Evolutionary conservation across 1,284 basidiomycete species (phyloP).

Genomic region (Mycosarcoma maydis): DNA sequence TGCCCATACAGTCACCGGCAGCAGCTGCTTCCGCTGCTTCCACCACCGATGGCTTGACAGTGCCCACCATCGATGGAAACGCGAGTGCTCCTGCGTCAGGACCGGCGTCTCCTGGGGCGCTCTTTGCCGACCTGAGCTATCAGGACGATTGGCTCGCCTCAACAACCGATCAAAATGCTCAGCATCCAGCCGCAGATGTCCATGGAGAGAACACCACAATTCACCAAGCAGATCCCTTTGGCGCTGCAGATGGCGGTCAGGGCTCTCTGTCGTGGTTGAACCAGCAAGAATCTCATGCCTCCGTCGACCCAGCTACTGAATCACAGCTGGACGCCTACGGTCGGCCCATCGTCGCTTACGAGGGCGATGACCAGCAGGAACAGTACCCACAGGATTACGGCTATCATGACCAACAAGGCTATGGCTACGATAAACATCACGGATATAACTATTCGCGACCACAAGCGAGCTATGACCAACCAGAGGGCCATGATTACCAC

Average conservation of each 20-base stretch:
- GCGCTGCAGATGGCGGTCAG: slow-evolving; percentile 24
- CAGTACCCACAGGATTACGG: not conserved
- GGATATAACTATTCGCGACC: not conserved
- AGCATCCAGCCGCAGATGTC: not conserved
- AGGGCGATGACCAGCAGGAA: slow-evolving; percentile 15
- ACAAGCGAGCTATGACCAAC: slow-evolving; percentile 8
- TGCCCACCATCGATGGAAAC: slow-evolving; percentile 14
- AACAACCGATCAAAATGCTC: slow-evolving; percentile 4
- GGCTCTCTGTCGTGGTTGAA: slow-evolving; percentile 35
- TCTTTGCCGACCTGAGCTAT: slow-evolving; percentile 40
- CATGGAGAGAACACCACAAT: not conserved
- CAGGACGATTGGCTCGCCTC: slow-evolving; percentile 48
- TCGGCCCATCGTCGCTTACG: slow-evolving; percentile 24
- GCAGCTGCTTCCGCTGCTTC: not conserved
- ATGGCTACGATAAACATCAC: slow-evolving; percentile 20
- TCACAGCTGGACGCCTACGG: slow-evolving; percentile 37
- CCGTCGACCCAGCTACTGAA: slow-evolving; percentile 1
- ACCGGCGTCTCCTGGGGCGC: slow-evolving; percentile 33
- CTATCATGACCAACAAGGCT: slow-evolving; percentile 26
- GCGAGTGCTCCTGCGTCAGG: slow-evolving; percentile 14
- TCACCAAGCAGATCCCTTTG: slow-evolving; percentile 25
- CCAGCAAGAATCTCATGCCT: slow-evolving; percentile 1
- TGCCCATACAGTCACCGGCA: not conserved
- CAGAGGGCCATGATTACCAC: slow-evolving; percentile 17
- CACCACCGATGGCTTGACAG: slow-evolving; percentile 4